phyloP scores from a whole-genome alignment of 2,329 filamentous ascomycete genomes.

The Penicillium verrucosum region DNA sequence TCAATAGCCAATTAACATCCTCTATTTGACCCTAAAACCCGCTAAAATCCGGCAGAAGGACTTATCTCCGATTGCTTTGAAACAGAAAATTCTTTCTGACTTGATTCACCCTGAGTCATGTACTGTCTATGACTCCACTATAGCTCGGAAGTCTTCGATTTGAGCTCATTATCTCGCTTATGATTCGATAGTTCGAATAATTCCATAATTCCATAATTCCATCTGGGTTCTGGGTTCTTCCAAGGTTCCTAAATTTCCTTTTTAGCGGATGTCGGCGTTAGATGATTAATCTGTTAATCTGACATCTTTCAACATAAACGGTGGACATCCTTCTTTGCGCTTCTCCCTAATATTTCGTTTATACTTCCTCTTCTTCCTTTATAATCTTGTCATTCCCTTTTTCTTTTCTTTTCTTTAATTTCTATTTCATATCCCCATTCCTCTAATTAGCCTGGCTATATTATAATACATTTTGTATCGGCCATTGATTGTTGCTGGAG shows the following conservation, averaged over 20 bases:
- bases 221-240: too few species aligned
- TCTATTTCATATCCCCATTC: neutral
- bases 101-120: constrained; percentile 23
- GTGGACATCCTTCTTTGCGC: neutral
- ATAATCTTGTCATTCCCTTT: neutral
- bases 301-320: neutral
- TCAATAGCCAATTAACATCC: neutral
- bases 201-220: too few species aligned
- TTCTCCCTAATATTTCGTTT: neutral
- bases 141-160: constrained; percentile 1
- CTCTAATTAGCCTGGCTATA: constrained; percentile 7
- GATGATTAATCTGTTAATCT: neutral
- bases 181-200: neutral
- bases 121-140: constrained; percentile 9
- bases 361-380: neutral
- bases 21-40: neutral
- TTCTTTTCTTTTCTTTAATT: neutral
- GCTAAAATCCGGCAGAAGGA: neutral
- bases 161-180: neutral
- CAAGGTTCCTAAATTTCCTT: neutral
- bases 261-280: constrained; percentile 1
- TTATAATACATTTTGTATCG: constrained; percentile 10
- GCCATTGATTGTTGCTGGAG: constrained; percentile 7
- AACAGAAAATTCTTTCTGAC: neutral
- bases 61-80: constrained; percentile 14